Base-by-base conservation (phyloP, 2,329 filamentous ascomycete species). In the Talaromyces amestolkiae region DNA sequence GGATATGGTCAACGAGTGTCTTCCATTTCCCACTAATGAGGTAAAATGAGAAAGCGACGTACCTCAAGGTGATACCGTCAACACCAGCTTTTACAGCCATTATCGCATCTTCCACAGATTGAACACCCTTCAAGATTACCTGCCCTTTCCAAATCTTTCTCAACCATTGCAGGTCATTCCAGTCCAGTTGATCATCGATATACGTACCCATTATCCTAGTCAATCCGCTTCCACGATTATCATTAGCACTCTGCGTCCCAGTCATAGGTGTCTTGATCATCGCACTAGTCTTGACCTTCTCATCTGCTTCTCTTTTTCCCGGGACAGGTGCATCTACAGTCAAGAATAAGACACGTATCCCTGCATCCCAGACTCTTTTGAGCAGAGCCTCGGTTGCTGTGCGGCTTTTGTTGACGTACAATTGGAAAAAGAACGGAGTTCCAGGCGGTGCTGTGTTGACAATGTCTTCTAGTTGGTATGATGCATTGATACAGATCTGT, bases 81-180 rank as follows among this genome's bases (percentile, higher is more conserved):
- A 81, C 74, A 3, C 79, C 80, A n/a, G 72, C 64, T 51, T 83
- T 73, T 6, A 79, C 76, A 0, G 80, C 81, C 61, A 75, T 74
- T 59, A 73, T 72, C 7, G 81, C 82, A 69, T 85, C 83, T 2
- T 72, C 76, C 0, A 80, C 75, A 1, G 74, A 78, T 66, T 83
- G 81, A 33, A 82, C 83, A 0, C 86, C 86, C 72, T 89, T 88
- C 35, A 86, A 78, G 66, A 85, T 82, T 56, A 91, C 85, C 15
- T 51, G 27, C 27, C 47, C 47, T 4, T 51, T 51, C 47, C 47
- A 39, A 19, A 31, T 41, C 3, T 2, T 61, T 33, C 41, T 56
- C 17, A 66, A 41, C 61, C 65, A 66, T 27, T 56, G 27, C 24
- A 66, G 39, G 10, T 65, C 64, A 8, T 47, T 19, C 64, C 64